A percentile compares a stretch with the other conserved stretches of the same genome.
Conservation (phyloP, 495 filamentous ascomycete genomes). For the Neurospora intermedia region DNA sequence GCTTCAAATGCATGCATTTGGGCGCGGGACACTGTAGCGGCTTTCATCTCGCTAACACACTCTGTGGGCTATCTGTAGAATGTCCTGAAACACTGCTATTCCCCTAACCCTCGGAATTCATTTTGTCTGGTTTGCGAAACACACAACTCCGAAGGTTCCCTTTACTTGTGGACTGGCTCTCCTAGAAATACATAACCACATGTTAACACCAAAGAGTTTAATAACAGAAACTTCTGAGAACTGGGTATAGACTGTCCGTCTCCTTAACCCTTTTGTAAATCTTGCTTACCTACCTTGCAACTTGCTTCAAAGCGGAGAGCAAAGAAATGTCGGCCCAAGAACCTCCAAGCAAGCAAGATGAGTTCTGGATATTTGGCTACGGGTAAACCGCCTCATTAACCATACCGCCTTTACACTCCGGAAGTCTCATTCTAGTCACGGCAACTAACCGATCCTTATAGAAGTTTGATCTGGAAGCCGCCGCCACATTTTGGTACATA, state of each 20-base stretch:
- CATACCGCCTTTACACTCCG: neutral
- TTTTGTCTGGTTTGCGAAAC: neutral
- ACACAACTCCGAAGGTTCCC: neutral
- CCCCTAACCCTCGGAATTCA: neutral
- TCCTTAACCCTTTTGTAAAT: neutral
- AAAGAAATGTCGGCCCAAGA: constrained; percentile 13
- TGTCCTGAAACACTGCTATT: neutral
- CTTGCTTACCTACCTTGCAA: neutral
- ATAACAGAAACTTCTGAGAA: neutral
- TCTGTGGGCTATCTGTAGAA: neutral
- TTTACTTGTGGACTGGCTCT: neutral
- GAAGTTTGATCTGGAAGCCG: constrained; percentile 96
- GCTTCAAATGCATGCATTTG: neutral
- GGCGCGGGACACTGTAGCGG: neutral
- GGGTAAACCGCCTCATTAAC: constrained; percentile 45
- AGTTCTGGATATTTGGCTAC: constrained; percentile 89
- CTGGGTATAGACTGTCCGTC: neutral
- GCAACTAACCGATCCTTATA: constrained; percentile 29
- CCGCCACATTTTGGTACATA: constrained; percentile 81
- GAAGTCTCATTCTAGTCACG: constrained; percentile 1
- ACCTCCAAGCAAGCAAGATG: constrained; percentile 21
- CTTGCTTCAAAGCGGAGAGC: neutral
- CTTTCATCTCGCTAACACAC: neutral
- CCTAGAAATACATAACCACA: neutral
- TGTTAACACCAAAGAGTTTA: neutral